phyloP scores from a whole-genome alignment of 257 asterid genomes.

The Fraxinus pennsylvanica region DNA sequence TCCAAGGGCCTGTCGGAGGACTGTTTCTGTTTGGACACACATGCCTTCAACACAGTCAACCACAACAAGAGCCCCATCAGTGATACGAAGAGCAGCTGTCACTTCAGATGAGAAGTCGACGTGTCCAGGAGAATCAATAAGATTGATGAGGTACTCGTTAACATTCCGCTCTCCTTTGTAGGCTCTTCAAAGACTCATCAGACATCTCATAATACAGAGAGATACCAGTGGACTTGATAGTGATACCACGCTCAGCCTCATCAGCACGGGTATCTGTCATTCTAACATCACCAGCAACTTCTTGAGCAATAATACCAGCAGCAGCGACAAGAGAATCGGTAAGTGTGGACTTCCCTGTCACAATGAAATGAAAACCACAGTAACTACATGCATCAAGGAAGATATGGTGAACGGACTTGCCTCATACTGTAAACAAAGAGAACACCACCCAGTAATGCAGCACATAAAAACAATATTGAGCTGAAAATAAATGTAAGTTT shows the following conservation, averaged over 20 bases:
- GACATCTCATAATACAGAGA: constrained; percentile 54
- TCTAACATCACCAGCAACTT: constrained; percentile 58
- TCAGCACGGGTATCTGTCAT: constrained; percentile 64
- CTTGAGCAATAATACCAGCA: constrained; percentile 61
- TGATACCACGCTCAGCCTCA: constrained; percentile 64
- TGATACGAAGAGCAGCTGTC: constrained; percentile 51
- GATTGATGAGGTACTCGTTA: constrained; percentile 58
- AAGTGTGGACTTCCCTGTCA: constrained; percentile 54
- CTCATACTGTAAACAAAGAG: not conserved
- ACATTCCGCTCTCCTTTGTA: constrained; percentile 47
- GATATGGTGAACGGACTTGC: not conserved
- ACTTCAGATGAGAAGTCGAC: constrained; percentile 54
- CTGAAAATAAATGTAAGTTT: not conserved
- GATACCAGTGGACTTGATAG: constrained; percentile 58
- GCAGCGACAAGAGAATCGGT: constrained; percentile 60
- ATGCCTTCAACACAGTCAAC: constrained; percentile 51
- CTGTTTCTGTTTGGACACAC: constrained; percentile 56
- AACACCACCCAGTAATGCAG: not conserved
- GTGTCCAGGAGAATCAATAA: constrained; percentile 53
- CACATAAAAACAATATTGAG: not conserved
- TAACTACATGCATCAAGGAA: not conserved
- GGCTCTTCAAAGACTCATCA: constrained; percentile 34
- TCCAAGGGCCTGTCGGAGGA: constrained; percentile 50
- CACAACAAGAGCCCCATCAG: constrained; percentile 56
- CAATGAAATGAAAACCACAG: not conserved